A percentile compares a stretch with the other conserved stretches of the same genome.
Evolutionary conservation across 306 rosid species (phyloP).

Genomic region (Ceratonia siliqua): DNA sequence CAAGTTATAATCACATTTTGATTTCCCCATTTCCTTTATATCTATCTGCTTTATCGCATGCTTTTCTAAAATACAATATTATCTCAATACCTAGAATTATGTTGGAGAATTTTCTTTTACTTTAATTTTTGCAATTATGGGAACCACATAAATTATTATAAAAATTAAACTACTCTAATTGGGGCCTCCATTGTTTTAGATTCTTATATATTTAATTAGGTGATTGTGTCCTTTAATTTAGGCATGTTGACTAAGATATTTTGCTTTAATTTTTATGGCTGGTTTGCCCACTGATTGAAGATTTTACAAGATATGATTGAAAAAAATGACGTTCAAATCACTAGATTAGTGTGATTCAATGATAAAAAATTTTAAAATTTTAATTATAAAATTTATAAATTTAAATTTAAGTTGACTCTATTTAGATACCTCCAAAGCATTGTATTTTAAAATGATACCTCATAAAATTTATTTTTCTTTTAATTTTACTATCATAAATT

Average conservation of each 20-base stretch:
- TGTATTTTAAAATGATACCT: too few species aligned
- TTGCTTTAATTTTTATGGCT: too few species aligned
- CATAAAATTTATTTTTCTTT: too few species aligned
- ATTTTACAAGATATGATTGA: slow-evolving; percentile 50
- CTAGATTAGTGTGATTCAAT: not conserved
- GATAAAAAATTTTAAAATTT: not conserved
- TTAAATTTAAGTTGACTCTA: too few species aligned
- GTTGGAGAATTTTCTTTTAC: not conserved
- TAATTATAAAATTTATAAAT: not conserved
- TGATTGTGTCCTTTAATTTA: not conserved
- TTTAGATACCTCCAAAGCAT: too few species aligned
- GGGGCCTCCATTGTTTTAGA: not conserved
- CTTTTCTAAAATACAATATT: slow-evolving; percentile 24
- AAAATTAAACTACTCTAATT: not conserved
- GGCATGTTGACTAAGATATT: not conserved
- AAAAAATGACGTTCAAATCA: not conserved
- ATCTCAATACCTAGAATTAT: slow-evolving; percentile 3
- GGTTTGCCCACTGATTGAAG: slow-evolving; percentile 33
- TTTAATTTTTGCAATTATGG: slow-evolving; percentile 24
- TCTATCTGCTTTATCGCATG: slow-evolving; percentile 8
- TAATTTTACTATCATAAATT: too few species aligned
- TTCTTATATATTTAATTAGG: not conserved
- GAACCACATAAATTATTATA: not conserved
- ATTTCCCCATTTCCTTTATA: slow-evolving; percentile 34
- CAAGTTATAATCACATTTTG: slow-evolving; percentile 9